A percentile compares a stretch with the other conserved stretches of the same genome.
Conservation (phyloP, 371 early-diverging fungal species). For the Fennellomyces sp. region DNA sequence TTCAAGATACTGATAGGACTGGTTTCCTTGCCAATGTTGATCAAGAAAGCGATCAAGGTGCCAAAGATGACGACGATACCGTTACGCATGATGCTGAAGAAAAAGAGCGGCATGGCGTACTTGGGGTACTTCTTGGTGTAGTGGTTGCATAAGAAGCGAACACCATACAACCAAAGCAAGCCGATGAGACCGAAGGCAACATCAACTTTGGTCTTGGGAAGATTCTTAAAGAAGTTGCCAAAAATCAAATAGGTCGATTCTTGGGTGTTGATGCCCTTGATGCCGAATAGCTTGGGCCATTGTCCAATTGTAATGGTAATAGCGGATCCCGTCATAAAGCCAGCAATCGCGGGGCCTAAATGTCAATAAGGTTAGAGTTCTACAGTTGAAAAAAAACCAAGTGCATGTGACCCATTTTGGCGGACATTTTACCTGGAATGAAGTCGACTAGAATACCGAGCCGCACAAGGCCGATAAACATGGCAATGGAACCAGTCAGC, state of each 20-base stretch:
- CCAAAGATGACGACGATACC: slow-evolving; percentile 48
- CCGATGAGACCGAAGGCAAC: slow-evolving; percentile 51
- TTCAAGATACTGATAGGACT: slow-evolving; percentile 64
- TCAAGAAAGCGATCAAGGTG: slow-evolving; percentile 45
- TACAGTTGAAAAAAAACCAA: not conserved
- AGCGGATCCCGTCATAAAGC: slow-evolving; percentile 47
- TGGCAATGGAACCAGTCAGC: slow-evolving; percentile 63
- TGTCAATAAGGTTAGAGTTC: not conserved
- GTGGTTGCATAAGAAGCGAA: slow-evolving; percentile 36
- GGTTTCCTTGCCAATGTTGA: slow-evolving; percentile 42
- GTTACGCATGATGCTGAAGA: slow-evolving; percentile 55
- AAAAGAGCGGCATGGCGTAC: slow-evolving; percentile 41
- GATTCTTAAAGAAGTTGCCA: slow-evolving; percentile 50
- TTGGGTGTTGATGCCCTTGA: slow-evolving; percentile 62
- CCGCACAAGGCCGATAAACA: slow-evolving; percentile 75
- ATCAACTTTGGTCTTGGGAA: slow-evolving; percentile 51
- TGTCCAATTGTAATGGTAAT: slow-evolving; percentile 80
- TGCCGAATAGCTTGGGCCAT: slow-evolving; percentile 70
- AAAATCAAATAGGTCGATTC: slow-evolving; percentile 57
- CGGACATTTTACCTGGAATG: slow-evolving; percentile 58
- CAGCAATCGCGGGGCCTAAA: slow-evolving; percentile 67
- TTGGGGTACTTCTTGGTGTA: slow-evolving; percentile 45
- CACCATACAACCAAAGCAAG: slow-evolving; percentile 48
- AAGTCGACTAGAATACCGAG: slow-evolving; percentile 88
- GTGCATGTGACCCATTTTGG: not conserved